Base-by-base conservation (phyloP, 768 basidiomycete species). In the Leucocoprinus birnbaumii region DNA sequence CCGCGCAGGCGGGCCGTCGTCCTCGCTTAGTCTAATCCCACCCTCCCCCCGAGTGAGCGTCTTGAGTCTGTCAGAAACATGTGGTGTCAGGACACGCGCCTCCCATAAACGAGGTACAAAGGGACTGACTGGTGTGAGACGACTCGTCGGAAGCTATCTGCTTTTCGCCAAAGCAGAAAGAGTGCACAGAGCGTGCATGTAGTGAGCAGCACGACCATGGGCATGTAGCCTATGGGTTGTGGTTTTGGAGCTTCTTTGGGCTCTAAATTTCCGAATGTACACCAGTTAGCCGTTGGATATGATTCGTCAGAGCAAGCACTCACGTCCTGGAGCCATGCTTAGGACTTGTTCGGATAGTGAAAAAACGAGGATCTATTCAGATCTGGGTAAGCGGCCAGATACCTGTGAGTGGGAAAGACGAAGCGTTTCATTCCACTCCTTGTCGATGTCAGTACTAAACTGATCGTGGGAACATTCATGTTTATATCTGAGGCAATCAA, bases 1-100 rank as follows among this genome's bases (percentile, higher is more conserved):
- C 14, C 73, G 71, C n/a, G 85, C 78, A n/a, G 86, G 76, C 11
- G 87, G 87, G 0, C 85, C 84, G 51, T 88, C 85, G 59, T 89
- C 87, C 62, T 81, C 76, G 45, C 85, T 87, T 19, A 89, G 74
- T 8, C 87, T 79, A 52, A 89, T 86, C 5, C 66, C 73, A 2
- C 87, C 87, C 56, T 84, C 82, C 14, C 68, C 62, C 14, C 70
- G 67, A 2, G 75, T 73, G 66, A 85, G 78, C 5, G 79, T 80
- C 59, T 82, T 82, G 51, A 89, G 66, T 59, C 87, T 89, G 61
- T 50, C n/a, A 26, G 21, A n/a, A 46, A 44, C 21, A 38, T 37
- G 51, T 21, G 27, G 44, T 42, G 56, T 13, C 27, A 46, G 10
- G 37, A 34, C 4, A 37, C 31, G 21, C 10, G n/a, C 11, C 31